These are phyloP conservation scores for Kockiozyma suomiensis DNA, from an alignment of 805 yeast genomes.

Conservation along the genomic window DNA sequence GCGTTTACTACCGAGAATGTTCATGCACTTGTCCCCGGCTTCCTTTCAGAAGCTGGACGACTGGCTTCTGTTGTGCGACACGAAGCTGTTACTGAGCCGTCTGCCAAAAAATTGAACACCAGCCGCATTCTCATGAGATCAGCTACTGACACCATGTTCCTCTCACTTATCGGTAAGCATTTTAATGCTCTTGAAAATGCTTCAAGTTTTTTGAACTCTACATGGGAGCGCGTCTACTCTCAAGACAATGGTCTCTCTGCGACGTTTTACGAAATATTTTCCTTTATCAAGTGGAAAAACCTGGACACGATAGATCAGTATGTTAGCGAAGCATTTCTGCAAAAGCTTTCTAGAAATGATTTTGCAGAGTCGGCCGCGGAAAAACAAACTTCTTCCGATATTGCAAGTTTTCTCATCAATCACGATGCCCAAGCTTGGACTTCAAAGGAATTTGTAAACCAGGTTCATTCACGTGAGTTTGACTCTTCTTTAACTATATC, in stretches of 20 bases:
- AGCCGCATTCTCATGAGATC: neutral
- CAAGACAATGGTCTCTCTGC: no score
- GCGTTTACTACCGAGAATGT: neutral
- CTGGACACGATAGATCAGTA: neutral
- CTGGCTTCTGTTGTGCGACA: neutral
- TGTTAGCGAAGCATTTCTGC: neutral
- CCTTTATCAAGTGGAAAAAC: neutral
- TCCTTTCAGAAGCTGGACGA: neutral
- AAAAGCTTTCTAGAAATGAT: neutral
- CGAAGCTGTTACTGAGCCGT: no score
- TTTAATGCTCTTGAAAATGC: neutral
- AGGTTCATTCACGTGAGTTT: neutral
- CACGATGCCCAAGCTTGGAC: slow-evolving; percentile 7
- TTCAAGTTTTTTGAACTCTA: neutral
- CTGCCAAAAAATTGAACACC: neutral
- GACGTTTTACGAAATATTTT: neutral
- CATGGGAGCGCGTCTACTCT: neutral
- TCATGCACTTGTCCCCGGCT: neutral
- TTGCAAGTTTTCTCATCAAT: neutral
- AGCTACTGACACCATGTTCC: neutral
- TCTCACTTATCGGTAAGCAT: neutral
- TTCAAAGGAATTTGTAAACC: neutral
- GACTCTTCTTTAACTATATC: neutral
- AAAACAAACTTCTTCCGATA: neutral
- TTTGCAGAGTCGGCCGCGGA: neutral